Base-by-base conservation (phyloP, 2,329 filamentous ascomycete genomes). In the Chaetoscypha palmicola region DNA sequence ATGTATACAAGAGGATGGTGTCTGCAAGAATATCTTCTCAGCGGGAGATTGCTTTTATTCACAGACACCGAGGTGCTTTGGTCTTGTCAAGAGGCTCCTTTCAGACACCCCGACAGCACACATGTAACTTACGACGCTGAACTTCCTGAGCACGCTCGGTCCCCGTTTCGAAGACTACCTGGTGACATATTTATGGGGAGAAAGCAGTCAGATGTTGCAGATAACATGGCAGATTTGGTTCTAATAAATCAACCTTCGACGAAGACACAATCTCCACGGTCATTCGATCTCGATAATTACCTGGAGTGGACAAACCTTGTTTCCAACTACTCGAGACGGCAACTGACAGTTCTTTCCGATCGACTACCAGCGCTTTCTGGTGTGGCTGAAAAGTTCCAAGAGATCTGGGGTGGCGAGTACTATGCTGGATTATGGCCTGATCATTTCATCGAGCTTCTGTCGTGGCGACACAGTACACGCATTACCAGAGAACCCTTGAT, bases 1-100 rank as follows among this genome's bases (percentile, higher is more conserved):
- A 33, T 50, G n/a, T 52, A 42, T 33, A 52, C 50, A 8, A 37
- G 50, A 26, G 50, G 22, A n/a, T 52, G 50, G 50, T 50, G 47
- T 30, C 41, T 52, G 17, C 50, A 52, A 36, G 50, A 52, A 32
- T 46, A 48, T 24, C 31, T 52, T 7, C 30, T 52, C 2, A 48
- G 44, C 3, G 21, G 24, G 4, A 36, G 50, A 10, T 11, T 52
- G 1, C 40, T 52, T 2, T 43, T 49, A 2, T 52, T 46, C 30
- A 48, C 47, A 3, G 34, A 47, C 24, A 43, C 32, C 4, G 50
- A 52, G 31, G 47, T 48, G 7, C 20, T 50, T 10, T 53, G 50
- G 50, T 43, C 47, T 11, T 53, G 50, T 22, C 42, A 48, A 24
- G 34, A 41, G 1, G 16, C 12, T 4, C 49, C 49, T 20, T 48